Evolutionary conservation across 371 early-diverging fungal species (phyloP).

Genomic region (Gilbertella persicaria): DNA sequence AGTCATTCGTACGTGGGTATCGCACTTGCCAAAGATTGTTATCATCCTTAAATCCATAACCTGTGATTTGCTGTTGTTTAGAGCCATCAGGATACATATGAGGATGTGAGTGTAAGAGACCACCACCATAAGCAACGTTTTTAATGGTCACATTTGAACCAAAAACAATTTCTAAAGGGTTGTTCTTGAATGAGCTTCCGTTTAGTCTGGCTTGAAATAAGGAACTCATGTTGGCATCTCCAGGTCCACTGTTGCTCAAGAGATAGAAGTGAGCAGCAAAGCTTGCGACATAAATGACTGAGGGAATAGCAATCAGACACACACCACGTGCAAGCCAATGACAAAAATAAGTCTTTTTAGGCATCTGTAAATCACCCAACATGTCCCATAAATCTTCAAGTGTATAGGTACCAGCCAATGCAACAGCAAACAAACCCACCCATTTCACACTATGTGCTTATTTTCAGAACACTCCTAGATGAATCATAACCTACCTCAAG

Average conservation of each 20-base stretch:
- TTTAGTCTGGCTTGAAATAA: slow-evolving; percentile 93
- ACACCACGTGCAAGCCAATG: slow-evolving; percentile 82
- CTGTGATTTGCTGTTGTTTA: slow-evolving; percentile 48
- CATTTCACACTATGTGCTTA: slow-evolving; percentile 96
- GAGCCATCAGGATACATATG: slow-evolving; percentile 84
- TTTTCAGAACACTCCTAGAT: no score
- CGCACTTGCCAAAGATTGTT: slow-evolving; percentile 95
- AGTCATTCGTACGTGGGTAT: slow-evolving; percentile 20
- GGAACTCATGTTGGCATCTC: slow-evolving; percentile 97
- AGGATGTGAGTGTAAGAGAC: slow-evolving; percentile 96
- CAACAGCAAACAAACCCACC: slow-evolving; percentile 97
- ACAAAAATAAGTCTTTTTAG: slow-evolving; percentile 66
- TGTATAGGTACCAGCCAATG: slow-evolving; percentile 94
- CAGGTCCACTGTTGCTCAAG: slow-evolving; percentile 84
- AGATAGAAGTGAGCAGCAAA: slow-evolving; percentile 95
- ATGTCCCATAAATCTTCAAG: slow-evolving; percentile 93
- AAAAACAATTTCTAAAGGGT: slow-evolving; percentile 89
- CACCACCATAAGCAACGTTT: slow-evolving; percentile 84
- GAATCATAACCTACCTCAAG: no score
- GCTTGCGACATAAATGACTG: slow-evolving; percentile 81
- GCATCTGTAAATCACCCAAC: slow-evolving; percentile 78
- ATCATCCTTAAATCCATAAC: slow-evolving; percentile 92
- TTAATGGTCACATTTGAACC: slow-evolving; percentile 93
- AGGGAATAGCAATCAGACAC: slow-evolving; percentile 87
- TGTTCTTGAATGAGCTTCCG: slow-evolving; percentile 78